Base-by-base conservation (phyloP, 1,139 yeast genomes). In the Waltiozyma sp. region DNA sequence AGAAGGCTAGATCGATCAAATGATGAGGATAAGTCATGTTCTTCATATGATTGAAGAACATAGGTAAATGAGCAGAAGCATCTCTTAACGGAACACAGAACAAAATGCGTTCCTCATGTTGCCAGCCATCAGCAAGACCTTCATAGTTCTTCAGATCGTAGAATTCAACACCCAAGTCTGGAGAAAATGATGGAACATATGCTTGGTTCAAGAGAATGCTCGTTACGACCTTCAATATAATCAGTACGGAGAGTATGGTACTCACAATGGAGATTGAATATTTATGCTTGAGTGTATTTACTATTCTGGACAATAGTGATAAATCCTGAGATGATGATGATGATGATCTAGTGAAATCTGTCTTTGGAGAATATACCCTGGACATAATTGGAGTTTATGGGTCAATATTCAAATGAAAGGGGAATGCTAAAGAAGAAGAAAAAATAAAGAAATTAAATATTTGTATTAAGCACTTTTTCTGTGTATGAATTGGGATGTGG, bases 71-170 rank as follows among this genome's bases (percentile, higher is more conserved):
- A 21, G 73, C 67, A n/a, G 79, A 75, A 6, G 86, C 86, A 55
- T 80, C 85, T 59, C 86, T 70, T 44, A 80, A 59, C 8, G 87
- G 87, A n/a, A 80, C 84, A 48, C 79, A 70, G 49, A 77, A 75
- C 39, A 80, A 61, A 18, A 80, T 71, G 38, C 82, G 66, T 53
- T 80, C 86, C 16, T 66, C 69, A 40, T 65, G 63, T 48, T 71
- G 73, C 79, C 80, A 73, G 16, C 85, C 85, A 38, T 70, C 67
- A 14, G 65, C 66, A 26, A 75, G 61, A 16, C 80, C 79, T 42
- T 64, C 67, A 46, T 70, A 70, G 40, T 71, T 69, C 28, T 62
- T 59, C 43, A 80, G 58, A 54, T 80, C 87, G 54, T 72, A 78
- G 52, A 65, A 75, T 42, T 69, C 72, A 10, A 75, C 68, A 23